Percentiles rank a stretch among this genome's conserved stretches.
These are phyloP conservation scores for Eucalyptus melliodora DNA, from an alignment of 345 rosid genomes.

Conservation along the genomic window DNA sequence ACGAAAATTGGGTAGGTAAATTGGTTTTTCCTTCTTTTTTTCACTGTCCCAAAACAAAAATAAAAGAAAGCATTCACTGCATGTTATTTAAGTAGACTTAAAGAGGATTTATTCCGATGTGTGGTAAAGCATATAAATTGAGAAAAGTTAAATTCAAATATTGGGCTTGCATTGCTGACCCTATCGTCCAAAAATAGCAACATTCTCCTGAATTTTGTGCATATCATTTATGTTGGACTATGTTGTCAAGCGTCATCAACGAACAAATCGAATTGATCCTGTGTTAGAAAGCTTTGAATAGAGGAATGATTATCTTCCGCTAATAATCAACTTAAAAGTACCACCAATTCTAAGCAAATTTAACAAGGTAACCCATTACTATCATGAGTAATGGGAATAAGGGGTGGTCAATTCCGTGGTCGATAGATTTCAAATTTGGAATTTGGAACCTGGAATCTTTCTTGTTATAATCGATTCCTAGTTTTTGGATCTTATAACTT, in stretches of 20 bases:
- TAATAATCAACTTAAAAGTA: not conserved
- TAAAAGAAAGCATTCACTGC: not conserved
- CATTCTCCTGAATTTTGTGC: not conserved
- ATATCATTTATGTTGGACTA: not conserved
- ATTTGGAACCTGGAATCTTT: too few species aligned
- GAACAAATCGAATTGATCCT: not conserved
- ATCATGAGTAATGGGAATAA: not conserved
- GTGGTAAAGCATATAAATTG: not conserved
- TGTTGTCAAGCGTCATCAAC: not conserved
- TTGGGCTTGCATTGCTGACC: not conserved
- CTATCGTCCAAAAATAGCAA: not conserved
- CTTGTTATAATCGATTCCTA: too few species aligned
- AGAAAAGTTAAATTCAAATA: not conserved
- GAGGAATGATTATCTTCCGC: rapidly evolving
- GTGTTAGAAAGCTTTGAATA: not conserved
- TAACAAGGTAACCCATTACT: not conserved
- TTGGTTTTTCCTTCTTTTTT: not conserved
- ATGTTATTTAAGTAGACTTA: not conserved
- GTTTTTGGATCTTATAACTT: rapidly evolving
- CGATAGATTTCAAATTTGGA: too few species aligned
- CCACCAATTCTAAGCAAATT: not conserved
- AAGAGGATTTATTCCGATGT: not conserved
- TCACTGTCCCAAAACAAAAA: not conserved
- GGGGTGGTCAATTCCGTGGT: rapidly evolving
- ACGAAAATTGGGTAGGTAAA: not conserved